A percentile compares a stretch with the other conserved stretches of the same genome.
These are phyloP conservation scores for Mrakia hoshinonis DNA, from an alignment of 768 basidiomycete species.

Conservation along the genomic window DNA sequence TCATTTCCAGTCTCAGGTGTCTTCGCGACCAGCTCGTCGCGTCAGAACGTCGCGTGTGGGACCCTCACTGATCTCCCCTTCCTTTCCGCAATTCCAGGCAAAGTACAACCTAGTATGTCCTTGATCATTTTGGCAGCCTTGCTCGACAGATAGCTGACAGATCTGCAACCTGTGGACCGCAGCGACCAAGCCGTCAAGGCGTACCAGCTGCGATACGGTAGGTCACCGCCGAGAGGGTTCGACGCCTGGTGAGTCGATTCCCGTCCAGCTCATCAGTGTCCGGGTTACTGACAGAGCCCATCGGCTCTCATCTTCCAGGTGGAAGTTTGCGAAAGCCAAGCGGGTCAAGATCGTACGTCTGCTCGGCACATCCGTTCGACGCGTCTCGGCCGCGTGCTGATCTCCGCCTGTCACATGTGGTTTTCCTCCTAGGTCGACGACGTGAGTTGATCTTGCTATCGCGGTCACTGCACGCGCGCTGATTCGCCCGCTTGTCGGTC, in stretches of 20 bases:
- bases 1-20: no score
- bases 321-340: constrained; percentile 31
- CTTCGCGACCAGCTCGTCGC: no score
- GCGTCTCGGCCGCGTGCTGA: neutral
- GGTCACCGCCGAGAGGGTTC: constrained; percentile 35
- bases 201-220: constrained; percentile 33
- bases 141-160: neutral
- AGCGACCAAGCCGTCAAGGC: constrained; percentile 32
- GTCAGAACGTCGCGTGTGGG: no score
- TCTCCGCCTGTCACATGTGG: no score
- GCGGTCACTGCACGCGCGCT: neutral
- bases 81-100: no score
- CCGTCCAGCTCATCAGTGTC: no score
- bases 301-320: constrained; percentile 10
- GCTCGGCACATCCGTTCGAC: neutral
- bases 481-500: neutral
- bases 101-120: no score
- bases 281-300: no score
- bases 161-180: neutral
- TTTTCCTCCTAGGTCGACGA: constrained; percentile 9
- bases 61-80: no score
- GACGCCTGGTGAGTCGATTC: constrained; percentile 32
- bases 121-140: neutral
- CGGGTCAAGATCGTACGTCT: constrained; percentile 2
- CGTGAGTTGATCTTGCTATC: neutral